phyloP scores from a whole-genome alignment of 495 filamentous ascomycete species.

The Penicillium parvum region DNA sequence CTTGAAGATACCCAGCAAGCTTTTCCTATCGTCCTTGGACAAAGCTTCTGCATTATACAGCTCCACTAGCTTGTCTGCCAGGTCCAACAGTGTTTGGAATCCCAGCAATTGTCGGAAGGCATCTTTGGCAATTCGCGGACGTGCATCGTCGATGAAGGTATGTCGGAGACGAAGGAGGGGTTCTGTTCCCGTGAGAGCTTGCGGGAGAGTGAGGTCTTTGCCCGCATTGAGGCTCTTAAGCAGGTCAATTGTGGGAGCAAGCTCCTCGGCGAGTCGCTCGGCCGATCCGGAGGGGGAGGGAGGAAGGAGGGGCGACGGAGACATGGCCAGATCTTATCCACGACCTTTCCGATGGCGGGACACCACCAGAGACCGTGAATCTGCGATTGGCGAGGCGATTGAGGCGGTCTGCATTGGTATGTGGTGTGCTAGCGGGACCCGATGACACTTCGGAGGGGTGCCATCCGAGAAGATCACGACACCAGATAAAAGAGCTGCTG shows the following conservation, averaged over 20 bases:
- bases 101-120: constrained; percentile 78
- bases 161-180: constrained; percentile 49
- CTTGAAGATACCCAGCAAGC: constrained; percentile 66
- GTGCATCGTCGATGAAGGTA: constrained; percentile 49
- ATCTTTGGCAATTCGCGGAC: constrained; percentile 55
- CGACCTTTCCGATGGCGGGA: constrained; percentile 33
- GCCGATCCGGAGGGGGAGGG: constrained; percentile 59
- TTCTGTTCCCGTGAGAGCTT: constrained; percentile 35
- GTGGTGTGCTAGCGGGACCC: constrained; percentile 21
- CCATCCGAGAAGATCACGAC: constrained; percentile 3
- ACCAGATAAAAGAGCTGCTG: background rate
- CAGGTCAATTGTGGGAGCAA: constrained; percentile 55
- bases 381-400: constrained; percentile 28
- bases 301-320: constrained; percentile 45
- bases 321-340: constrained; percentile 39
- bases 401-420: constrained; percentile 43
- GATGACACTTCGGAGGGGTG: constrained; percentile 11
- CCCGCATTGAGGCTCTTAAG: constrained; percentile 34
- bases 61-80: constrained; percentile 63
- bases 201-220: constrained; percentile 21
- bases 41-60: constrained; percentile 57
- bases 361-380: constrained; percentile 42
- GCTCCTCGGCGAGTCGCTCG: constrained; percentile 55
- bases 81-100: constrained; percentile 67
- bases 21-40: constrained; percentile 54